Percentiles rank a stretch among this genome's conserved stretches.
Conservation (phyloP, 768 basidiomycete species). For the Suillus occidentalis region DNA sequence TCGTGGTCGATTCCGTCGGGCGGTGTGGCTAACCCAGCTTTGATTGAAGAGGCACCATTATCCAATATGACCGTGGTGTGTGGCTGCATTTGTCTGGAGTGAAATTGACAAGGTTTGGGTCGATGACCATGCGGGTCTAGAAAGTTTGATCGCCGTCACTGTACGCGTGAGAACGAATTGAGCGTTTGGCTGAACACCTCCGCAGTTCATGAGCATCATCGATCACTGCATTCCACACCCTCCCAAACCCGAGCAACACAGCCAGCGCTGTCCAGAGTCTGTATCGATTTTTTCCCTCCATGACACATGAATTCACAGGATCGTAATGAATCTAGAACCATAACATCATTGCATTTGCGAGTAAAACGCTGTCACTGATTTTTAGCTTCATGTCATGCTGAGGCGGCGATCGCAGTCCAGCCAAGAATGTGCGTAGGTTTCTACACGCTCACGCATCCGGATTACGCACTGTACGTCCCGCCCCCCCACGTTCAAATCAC, state of each 20-base stretch:
- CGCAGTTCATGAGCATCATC: neutral
- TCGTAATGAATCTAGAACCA: neutral
- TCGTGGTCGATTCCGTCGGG: conserved; percentile 24
- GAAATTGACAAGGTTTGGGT: neutral
- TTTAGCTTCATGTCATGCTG: neutral
- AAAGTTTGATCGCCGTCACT: neutral
- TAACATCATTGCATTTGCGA: neutral
- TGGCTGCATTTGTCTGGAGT: neutral
- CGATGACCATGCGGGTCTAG: neutral
- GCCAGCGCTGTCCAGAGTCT: too few species aligned
- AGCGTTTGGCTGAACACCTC: neutral
- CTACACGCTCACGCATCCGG: conserved; percentile 74
- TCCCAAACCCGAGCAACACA: neutral
- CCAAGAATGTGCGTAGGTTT: conserved; percentile 72
- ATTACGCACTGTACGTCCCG: conserved; percentile 67
- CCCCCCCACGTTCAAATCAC: neutral
- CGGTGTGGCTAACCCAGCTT: conserved; percentile 56
- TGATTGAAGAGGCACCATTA: conserved; percentile 85
- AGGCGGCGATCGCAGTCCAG: neutral
- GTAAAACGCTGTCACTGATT: too few species aligned
- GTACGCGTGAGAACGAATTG: neutral
- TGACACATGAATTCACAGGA: conserved; percentile 1
- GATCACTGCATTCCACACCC: neutral
- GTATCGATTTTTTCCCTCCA: neutral
- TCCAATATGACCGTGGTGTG: conserved; percentile 67